phyloP scores from a whole-genome alignment of 495 filamentous ascomycete genomes.

The Talaromyces wortmannii region DNA sequence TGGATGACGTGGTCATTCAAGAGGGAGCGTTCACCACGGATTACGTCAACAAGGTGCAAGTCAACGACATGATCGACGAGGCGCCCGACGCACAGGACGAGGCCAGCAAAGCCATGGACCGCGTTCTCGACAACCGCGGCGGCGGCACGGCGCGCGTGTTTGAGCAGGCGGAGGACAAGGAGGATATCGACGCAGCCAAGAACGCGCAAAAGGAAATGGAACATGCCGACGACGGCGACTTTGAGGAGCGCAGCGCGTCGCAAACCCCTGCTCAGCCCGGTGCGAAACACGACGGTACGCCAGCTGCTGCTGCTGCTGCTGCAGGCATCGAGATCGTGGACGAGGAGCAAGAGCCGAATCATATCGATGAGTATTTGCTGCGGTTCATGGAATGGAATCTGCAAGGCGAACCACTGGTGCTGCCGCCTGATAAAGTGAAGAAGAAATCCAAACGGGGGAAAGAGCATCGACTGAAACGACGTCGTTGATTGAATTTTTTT shows the following conservation, averaged over 20 bases:
- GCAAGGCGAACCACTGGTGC: conserved; percentile 68
- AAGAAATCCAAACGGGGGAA: conserved; percentile 71
- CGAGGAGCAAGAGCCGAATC: conserved; percentile 31
- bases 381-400: conserved; percentile 69
- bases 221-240: conserved; percentile 83
- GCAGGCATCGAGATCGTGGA: conserved; percentile 24
- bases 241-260: conserved; percentile 62
- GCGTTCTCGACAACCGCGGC: conserved; percentile 60
- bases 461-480: conserved; percentile 49
- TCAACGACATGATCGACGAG: conserved; percentile 61
- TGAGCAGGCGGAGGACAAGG: conserved; percentile 83
- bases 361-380: conserved; percentile 85
- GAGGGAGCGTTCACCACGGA: conserved; percentile 98
- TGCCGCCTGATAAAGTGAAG: conserved; percentile 75
- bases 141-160: conserved; percentile 54
- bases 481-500: conserved; percentile 17
- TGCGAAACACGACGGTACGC: conserved; percentile 17
- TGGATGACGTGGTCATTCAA: conserved; percentile 97
- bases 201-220: conserved; percentile 82
- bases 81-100: conserved; percentile 52
- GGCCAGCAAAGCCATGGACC: conserved; percentile 77
- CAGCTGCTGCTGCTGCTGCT: conserved; percentile 19
- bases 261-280: conserved; percentile 13
- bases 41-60: conserved; percentile 76
- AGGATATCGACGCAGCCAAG: conserved; percentile 83